Evolutionary conservation across 2,329 filamentous ascomycete species (phyloP).

Genomic region (Cylindrodendrum hubeiense): DNA sequence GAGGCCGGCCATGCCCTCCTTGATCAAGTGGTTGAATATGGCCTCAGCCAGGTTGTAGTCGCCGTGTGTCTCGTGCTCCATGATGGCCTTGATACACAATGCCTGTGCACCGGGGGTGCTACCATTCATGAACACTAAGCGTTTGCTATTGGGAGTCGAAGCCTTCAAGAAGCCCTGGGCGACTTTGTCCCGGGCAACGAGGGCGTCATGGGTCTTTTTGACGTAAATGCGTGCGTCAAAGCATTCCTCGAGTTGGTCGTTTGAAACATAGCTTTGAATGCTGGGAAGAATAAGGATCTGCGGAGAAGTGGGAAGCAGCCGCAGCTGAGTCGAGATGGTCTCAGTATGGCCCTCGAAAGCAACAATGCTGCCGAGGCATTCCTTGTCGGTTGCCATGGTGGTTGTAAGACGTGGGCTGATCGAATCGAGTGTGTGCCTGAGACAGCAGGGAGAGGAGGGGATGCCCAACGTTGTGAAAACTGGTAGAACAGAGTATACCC

Average conservation of each 20-base stretch:
- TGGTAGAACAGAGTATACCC: constrained; percentile 27
- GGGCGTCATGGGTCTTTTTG: constrained; percentile 63
- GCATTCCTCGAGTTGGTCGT: constrained; percentile 41
- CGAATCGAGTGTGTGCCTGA: constrained; percentile 19
- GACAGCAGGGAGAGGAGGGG: constrained; percentile 4
- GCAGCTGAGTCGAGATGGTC: constrained; percentile 69
- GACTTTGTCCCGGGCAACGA: constrained; percentile 58
- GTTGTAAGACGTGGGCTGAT: constrained; percentile 30
- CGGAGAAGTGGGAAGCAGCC: constrained; percentile 68
- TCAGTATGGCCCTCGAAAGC: constrained; percentile 71
- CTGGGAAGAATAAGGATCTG: constrained; percentile 69
- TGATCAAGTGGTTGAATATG: constrained; percentile 64
- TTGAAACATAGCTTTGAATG: constrained; percentile 60
- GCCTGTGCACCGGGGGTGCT: constrained; percentile 67
- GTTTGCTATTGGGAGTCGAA: constrained; percentile 60
- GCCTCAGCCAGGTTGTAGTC: constrained; percentile 62
- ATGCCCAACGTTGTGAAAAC: constrained; percentile 10
- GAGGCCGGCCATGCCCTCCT: constrained; percentile 59
- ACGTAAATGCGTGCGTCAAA: constrained; percentile 56
- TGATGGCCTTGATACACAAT: constrained; percentile 67
- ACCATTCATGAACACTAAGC: constrained; percentile 71
- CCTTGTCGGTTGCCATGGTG: constrained; percentile 43
- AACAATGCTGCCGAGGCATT: constrained; percentile 63
- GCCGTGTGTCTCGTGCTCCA: constrained; percentile 63
- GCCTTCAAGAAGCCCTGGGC: constrained; percentile 65